phyloP scores from a whole-genome alignment of 1,139 yeast genomes.

The Hyphopichia khmerensis region DNA sequence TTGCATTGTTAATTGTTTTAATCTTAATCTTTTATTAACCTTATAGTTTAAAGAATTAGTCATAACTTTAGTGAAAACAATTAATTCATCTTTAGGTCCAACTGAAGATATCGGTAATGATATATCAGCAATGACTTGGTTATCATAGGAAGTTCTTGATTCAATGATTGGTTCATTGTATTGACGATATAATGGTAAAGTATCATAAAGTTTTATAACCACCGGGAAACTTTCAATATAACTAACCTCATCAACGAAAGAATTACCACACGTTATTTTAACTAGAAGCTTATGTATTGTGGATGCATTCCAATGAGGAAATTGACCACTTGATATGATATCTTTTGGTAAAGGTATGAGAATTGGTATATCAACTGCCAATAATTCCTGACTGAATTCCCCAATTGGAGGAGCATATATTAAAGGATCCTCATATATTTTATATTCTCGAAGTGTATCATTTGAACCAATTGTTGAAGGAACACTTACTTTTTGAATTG shows the following conservation, averaged over 20 bases:
- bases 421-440: constrained; percentile 36
- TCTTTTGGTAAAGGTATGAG: constrained; percentile 59
- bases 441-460: constrained; percentile 34
- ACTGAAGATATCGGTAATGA: constrained; percentile 46
- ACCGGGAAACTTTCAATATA: constrained; percentile 44
- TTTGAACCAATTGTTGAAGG: constrained; percentile 46
- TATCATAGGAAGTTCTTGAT: constrained; percentile 36
- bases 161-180: constrained; percentile 50
- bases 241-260: constrained; percentile 28
- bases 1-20: constrained; percentile 49
- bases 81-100: constrained; percentile 50
- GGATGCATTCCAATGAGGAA: constrained; percentile 39
- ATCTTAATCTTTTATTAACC: constrained; percentile 34
- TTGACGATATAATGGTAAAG: constrained; percentile 54
- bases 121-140: constrained; percentile 42
- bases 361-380: constrained; percentile 61
- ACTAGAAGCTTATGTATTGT: constrained; percentile 39
- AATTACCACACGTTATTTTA: constrained; percentile 32
- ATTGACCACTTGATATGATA: constrained; percentile 45
- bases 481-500: constrained; percentile 37
- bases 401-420: constrained; percentile 39
- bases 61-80: constrained; percentile 35
- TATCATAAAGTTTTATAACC: constrained; percentile 49
- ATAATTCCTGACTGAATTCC: constrained; percentile 31
- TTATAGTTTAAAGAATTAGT: constrained; percentile 36